phyloP scores from a whole-genome alignment of 176 grass and related monocot species.

The Cenchrus purpureus region DNA sequence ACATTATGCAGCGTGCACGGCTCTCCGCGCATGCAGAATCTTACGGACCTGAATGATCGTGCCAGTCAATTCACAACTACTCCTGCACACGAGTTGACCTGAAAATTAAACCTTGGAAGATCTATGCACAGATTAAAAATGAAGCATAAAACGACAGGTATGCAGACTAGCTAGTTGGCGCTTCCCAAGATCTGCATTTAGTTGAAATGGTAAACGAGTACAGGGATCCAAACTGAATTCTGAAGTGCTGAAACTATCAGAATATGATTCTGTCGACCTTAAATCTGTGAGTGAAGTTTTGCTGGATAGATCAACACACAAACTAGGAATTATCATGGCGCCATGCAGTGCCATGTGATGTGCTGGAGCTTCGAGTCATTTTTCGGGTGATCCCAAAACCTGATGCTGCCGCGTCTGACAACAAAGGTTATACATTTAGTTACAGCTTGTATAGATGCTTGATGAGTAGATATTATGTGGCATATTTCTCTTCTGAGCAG shows the following conservation, averaged over 20 bases:
- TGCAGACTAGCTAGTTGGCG: background rate
- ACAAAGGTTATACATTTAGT: too few species aligned
- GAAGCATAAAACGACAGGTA: background rate
- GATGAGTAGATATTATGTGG: too few species aligned
- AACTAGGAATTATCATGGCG: background rate
- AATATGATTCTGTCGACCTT: background rate
- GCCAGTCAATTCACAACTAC: background rate
- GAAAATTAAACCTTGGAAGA: slow-evolving; percentile 29
- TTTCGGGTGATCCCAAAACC: too few species aligned
- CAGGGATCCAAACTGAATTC: background rate
- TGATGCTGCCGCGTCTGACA: too few species aligned
- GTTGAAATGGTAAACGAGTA: background rate
- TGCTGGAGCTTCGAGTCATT: too few species aligned
- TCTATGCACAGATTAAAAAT: slow-evolving; percentile 13
- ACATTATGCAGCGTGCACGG: slow-evolving; percentile 13
- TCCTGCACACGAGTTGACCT: background rate
- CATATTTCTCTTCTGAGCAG: too few species aligned
- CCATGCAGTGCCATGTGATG: background rate
- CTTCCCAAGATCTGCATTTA: background rate
- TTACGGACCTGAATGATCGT: slow-evolving; percentile 25
- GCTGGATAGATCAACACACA: background rate
- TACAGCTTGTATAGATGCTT: too few species aligned
- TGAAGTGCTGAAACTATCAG: background rate
- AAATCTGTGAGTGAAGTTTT: background rate
- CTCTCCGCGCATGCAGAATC: slow-evolving; percentile 19